Percentiles rank a stretch among this genome's conserved stretches.
Evolutionary conservation across 306 rosid genomes (phyloP).

Genomic region (Dalbergia cultrata): DNA sequence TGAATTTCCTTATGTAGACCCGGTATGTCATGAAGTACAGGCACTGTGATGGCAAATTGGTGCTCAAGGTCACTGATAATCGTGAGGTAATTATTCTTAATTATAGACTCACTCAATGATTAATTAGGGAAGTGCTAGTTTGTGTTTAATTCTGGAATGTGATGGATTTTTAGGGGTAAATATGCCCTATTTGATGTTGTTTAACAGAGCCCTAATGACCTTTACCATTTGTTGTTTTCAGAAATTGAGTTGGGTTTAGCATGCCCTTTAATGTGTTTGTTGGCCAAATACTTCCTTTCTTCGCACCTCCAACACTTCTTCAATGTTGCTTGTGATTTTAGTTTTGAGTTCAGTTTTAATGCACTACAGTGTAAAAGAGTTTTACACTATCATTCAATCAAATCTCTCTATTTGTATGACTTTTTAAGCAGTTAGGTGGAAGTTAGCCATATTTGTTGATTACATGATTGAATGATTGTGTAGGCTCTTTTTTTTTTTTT

Average conservation of each 20-base stretch:
- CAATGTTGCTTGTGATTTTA: not conserved
- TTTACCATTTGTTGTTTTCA: not conserved
- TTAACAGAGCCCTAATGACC: constrained; percentile 14
- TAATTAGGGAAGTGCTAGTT: not conserved
- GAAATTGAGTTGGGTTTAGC: not conserved
- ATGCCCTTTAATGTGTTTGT: not conserved
- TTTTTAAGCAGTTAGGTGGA: too few species aligned
- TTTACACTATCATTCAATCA: too few species aligned
- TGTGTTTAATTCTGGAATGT: constrained; percentile 35
- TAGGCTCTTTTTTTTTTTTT: too few species aligned
- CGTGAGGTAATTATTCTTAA: constrained; percentile 57
- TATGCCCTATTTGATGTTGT: not conserved
- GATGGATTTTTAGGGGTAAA: constrained; percentile 17
- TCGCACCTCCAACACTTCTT: not conserved
- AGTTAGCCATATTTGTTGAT: too few species aligned
- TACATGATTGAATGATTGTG: too few species aligned
- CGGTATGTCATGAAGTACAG: constrained; percentile 84
- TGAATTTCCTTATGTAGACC: constrained; percentile 59
- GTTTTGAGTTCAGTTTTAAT: too few species aligned
- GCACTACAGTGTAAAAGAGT: too few species aligned
- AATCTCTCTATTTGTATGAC: too few species aligned
- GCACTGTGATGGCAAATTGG: constrained; percentile 83
- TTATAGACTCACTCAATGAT: not conserved
- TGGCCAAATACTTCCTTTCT: constrained; percentile 12
- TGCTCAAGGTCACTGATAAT: constrained; percentile 82